Evolutionary conservation across 768 basidiomycete species (phyloP).

Genomic region (Boletus vinaceobasis): DNA sequence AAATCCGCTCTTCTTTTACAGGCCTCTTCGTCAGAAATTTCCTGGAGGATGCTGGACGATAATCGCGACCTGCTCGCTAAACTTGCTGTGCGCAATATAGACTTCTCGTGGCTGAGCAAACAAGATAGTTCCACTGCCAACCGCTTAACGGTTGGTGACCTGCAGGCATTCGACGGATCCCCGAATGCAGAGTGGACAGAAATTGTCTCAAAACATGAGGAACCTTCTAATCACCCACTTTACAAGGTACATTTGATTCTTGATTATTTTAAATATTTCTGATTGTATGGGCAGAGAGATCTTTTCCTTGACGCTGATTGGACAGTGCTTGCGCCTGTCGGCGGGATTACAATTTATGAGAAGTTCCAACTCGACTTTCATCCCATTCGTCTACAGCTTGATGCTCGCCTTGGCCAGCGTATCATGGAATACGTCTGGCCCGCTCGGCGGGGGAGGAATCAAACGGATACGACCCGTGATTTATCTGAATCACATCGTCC

Average conservation of each 20-base stretch:
- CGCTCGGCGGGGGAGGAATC: constrained; percentile 42
- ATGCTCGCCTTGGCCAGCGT: constrained; percentile 72
- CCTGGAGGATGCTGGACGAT: constrained; percentile 87
- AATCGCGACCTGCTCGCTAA: constrained; percentile 74
- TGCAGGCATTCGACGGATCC: constrained; percentile 84
- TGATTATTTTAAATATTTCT: not conserved
- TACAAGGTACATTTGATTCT: constrained; percentile 49
- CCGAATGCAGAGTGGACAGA: constrained; percentile 83
- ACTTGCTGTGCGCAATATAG: constrained; percentile 72
- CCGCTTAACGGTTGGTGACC: constrained; percentile 67
- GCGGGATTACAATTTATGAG: constrained; percentile 88
- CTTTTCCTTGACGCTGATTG: constrained; percentile 77
- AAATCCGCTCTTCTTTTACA: constrained; percentile 80
- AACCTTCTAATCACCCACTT: constrained; percentile 65
- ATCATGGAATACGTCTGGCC: constrained; percentile 92
- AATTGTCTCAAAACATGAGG: constrained; percentile 76
- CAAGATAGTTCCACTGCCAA: constrained; percentile 87
- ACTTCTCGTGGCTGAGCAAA: constrained; percentile 80
- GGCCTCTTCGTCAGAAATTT: constrained; percentile 80
- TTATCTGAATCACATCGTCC: constrained; percentile 19
- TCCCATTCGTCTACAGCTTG: constrained; percentile 83
- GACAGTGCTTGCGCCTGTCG: constrained; percentile 85
- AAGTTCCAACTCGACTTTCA: constrained; percentile 78
- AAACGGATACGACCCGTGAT: not conserved
- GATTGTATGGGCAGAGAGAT: constrained; percentile 45